Evolutionary conservation across 331 rosid species (phyloP).

Genomic region (Malus hybrid): DNA sequence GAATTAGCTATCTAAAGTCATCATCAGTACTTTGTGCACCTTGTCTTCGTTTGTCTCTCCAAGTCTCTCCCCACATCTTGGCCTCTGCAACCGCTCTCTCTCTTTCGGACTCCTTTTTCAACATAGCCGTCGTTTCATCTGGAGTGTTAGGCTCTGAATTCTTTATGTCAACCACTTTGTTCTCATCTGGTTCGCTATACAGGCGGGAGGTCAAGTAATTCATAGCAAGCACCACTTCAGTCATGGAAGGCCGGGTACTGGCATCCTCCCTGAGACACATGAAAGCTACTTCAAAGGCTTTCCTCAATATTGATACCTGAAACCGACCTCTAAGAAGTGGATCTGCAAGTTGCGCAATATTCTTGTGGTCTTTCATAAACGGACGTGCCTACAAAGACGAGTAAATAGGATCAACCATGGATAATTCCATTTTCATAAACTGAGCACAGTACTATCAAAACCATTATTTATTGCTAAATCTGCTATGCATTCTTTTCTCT

Average conservation of each 20-base stretch:
- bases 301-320: slow-evolving; percentile 18
- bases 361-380: slow-evolving; percentile 22
- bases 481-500: background rate
- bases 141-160: slow-evolving; percentile 19
- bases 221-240: slow-evolving; percentile 37
- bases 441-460: background rate
- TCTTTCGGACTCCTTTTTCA: slow-evolving; percentile 18
- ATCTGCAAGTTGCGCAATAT: slow-evolving; percentile 28
- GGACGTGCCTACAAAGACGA: slow-evolving; percentile 38
- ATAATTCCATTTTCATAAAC: background rate
- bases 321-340: slow-evolving; percentile 29
- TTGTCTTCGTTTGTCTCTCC: slow-evolving; percentile 34
- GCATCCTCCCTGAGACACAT: slow-evolving; percentile 54
- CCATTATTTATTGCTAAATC: background rate
- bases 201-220: slow-evolving; percentile 31
- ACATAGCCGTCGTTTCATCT: slow-evolving; percentile 11
- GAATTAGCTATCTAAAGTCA: background rate
- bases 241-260: slow-evolving; percentile 33
- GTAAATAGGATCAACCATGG: background rate
- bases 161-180: background rate
- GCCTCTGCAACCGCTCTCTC: slow-evolving; percentile 59
- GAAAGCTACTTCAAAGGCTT: slow-evolving; percentile 35
- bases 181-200: slow-evolving; percentile 7
- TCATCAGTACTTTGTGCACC: background rate
- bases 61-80: slow-evolving; percentile 49